Evolutionary conservation across 169 alveolate genomes (phyloP), one percentile per base, ranked within the genome.

Genomic region (Plasmodium coatneyi): DNA sequence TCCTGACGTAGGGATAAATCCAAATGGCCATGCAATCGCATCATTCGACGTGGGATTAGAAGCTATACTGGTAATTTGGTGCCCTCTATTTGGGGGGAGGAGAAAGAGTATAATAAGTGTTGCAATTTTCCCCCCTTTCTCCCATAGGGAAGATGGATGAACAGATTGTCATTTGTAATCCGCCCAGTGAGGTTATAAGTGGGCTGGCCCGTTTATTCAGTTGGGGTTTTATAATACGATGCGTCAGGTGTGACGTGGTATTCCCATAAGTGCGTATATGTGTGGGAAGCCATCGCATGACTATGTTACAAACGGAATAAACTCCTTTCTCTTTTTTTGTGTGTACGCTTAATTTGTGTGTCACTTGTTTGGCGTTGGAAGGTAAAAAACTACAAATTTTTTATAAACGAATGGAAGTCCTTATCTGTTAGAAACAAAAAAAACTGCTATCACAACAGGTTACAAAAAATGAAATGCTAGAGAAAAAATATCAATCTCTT

Each of bases 381-480:
- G 22, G 28, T 84, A 14, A 84, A 66, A 1, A 16, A 22, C 5
- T 84, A 84, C 34, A 34, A 84, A 52, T 36, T 72, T 72, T 30
- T 72, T 30, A 28, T 84, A 9, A 43, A 72, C 12, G 92, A 84
- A 72, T 84, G 39, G 49, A 52, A 84, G 54, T 84, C 74, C 2
- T 0, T 54, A 0, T 14, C 52, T 3, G 12, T 72, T 22, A 84
- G 78, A 49, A 71, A 9, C 28, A 41, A 84, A 72, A 84, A 84
- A 84, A 84, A 25, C 54, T 84, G 78, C 16, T 84, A n/a, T 84
- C 76, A 28, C 36, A 72, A 28, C 84, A 84, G 56, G 56, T 30
- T 6, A 49, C 19, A 72, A 41, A 84, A 84, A 84, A 84, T 72
- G 74, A 54, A 72, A 54, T 84, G 60, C 74, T 84, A 5, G 56